A percentile compares a stretch with the other conserved stretches of the same genome.
Evolutionary conservation across 768 basidiomycete species (phyloP).

Genomic region (Panellus pusillus): DNA sequence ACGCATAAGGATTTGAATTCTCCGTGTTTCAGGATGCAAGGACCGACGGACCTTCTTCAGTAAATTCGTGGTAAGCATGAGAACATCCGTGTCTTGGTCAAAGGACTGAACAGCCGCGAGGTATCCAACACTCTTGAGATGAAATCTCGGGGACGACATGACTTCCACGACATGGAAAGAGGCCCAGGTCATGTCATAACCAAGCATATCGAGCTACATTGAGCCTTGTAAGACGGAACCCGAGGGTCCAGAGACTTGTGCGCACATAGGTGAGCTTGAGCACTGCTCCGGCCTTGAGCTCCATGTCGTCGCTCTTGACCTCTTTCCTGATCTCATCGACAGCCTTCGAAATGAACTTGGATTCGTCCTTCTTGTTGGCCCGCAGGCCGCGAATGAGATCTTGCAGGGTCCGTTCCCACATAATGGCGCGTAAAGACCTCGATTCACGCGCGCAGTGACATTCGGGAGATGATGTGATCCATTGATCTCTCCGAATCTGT

Average conservation of each 20-base stretch:
- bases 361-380: constrained; percentile 92
- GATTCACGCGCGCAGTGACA: too few relatives aligned
- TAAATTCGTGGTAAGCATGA: constrained; percentile 95
- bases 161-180: constrained; percentile 97
- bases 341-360: constrained; percentile 87
- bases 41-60: constrained; percentile 76
- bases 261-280: constrained; percentile 96
- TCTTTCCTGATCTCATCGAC: constrained; percentile 94
- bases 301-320: constrained; percentile 93
- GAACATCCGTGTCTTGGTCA: constrained; percentile 90
- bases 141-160: constrained; percentile 91
- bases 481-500: too few relatives aligned
- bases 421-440: constrained; percentile 31
- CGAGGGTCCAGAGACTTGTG: constrained; percentile 12
- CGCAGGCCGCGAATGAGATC: constrained; percentile 94
- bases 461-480: too few relatives aligned
- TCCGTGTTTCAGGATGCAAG: neutral
- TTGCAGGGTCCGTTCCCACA: constrained; percentile 97
- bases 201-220: constrained; percentile 92
- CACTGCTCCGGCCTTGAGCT: constrained; percentile 91
- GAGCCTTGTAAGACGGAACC: constrained; percentile 13
- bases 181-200: constrained; percentile 92
- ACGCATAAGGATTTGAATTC: constrained; percentile 18
- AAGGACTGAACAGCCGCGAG: constrained; percentile 92
- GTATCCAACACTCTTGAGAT: constrained; percentile 95